phyloP scores from a whole-genome alignment of 2,329 filamentous ascomycete genomes.

The Ophiostoma tasmaniense region DNA sequence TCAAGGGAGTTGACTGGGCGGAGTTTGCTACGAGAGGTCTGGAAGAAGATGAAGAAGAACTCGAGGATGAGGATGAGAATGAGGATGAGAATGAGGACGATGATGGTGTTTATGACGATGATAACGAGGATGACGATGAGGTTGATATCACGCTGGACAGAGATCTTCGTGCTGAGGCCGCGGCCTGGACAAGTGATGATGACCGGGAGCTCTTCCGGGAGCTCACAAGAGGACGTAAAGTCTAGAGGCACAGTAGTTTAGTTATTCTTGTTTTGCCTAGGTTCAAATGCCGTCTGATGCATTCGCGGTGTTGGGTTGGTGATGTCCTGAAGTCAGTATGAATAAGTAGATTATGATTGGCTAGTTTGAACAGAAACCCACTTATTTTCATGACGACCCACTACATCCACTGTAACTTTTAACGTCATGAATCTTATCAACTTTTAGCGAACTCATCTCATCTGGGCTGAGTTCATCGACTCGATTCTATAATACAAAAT shows the following conservation, averaged over 20 bases:
- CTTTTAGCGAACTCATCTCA: neutral
- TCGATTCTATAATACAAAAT: conserved; percentile 24
- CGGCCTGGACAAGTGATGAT: neutral
- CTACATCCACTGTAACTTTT: neutral
- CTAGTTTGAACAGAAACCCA: neutral
- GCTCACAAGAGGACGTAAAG: neutral
- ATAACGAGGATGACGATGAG: neutral
- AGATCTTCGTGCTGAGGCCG: neutral
- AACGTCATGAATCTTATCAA: neutral
- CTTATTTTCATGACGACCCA: neutral
- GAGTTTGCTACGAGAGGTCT: neutral
- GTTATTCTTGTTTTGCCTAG: neutral
- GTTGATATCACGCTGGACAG: neutral
- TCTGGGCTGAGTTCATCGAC: neutral
- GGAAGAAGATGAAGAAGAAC: neutral
- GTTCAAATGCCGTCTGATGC: neutral
- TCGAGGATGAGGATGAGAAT: neutral
- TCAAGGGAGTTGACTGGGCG: conserved; percentile 11
- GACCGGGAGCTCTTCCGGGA: neutral
- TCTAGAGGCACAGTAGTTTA: neutral
- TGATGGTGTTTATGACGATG: neutral
- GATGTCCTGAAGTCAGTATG: neutral
- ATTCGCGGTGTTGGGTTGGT: neutral
- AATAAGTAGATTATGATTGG: neutral
- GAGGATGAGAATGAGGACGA: neutral